A percentile compares a stretch with the other conserved stretches of the same genome.
These are phyloP conservation scores for Dittrichia graveolens DNA, from an alignment of 129 eudicot genomes.

Conservation along the genomic window DNA sequence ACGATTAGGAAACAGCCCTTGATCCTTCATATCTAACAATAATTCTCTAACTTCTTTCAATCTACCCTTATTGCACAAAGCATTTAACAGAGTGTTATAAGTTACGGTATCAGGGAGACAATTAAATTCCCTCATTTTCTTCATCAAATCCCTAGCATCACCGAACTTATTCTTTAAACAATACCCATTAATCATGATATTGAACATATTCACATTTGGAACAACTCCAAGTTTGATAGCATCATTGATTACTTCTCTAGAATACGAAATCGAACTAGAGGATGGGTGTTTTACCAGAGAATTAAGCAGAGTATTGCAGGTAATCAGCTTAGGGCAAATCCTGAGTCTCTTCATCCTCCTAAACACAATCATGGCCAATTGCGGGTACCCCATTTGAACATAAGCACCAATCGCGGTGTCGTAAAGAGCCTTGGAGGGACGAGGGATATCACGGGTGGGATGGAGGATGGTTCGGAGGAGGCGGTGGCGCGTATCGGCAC, in stretches of 20 bases:
- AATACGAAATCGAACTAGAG: constrained; percentile 35
- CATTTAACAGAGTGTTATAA: constrained; percentile 70
- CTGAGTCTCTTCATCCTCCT: constrained; percentile 65
- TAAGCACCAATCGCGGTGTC: constrained; percentile 72
- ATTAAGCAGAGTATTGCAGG: constrained; percentile 65
- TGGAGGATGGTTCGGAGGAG: constrained; percentile 61
- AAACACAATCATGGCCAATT: constrained; percentile 58
- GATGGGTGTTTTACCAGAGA: constrained; percentile 61
- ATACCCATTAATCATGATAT: constrained; percentile 64
- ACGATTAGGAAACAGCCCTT: constrained; percentile 62
- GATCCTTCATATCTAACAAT: constrained; percentile 64
- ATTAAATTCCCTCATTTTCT: constrained; percentile 50
- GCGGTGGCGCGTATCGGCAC: constrained; percentile 47
- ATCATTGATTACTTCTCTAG: constrained; percentile 55
- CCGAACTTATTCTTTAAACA: constrained; percentile 57
- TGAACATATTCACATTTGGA: constrained; percentile 60
- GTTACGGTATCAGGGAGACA: constrained; percentile 77
- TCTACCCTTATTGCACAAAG: constrained; percentile 60
- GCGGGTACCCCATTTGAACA: constrained; percentile 49
- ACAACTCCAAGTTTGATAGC: constrained; percentile 51
- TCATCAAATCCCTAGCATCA: constrained; percentile 61
- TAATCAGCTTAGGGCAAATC: constrained; percentile 49
- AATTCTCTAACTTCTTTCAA: constrained; percentile 58
- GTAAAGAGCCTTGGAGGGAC: constrained; percentile 51
- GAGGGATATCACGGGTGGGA: constrained; percentile 46